A percentile compares a stretch with the other conserved stretches of the same genome.
Conservation (phyloP, 805 yeast species). For the Sugiyamaella mastotermitis region DNA sequence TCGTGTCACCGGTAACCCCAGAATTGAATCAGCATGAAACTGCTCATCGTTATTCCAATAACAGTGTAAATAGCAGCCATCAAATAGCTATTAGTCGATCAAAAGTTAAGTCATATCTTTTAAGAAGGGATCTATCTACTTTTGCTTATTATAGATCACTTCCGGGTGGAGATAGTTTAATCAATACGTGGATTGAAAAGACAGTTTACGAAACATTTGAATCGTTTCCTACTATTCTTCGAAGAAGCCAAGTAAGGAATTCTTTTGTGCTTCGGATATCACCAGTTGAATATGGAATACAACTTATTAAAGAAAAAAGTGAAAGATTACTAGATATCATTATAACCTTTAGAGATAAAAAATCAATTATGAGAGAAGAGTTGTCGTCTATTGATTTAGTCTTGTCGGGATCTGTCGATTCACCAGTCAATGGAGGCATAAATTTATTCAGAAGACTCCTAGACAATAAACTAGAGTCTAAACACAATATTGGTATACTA, state of each 20-base stretch:
- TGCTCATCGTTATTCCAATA: not conserved
- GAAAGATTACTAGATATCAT: conserved; percentile 68
- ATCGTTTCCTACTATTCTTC: conserved; percentile 84
- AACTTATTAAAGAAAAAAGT: conserved; percentile 59
- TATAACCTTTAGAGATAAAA: conserved; percentile 30
- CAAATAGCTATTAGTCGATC: too few relatives aligned
- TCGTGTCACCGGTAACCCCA: conserved; percentile 69
- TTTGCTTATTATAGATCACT: conserved; percentile 66
- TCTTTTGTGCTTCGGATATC: conserved; percentile 51
- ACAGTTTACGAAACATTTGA: conserved; percentile 67
- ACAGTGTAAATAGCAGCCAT: too few relatives aligned
- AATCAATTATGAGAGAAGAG: too few relatives aligned
- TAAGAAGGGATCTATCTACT: conserved; percentile 49
- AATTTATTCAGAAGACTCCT: conserved; percentile 67
- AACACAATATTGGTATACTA: conserved; percentile 64
- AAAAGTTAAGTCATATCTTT: not conserved
- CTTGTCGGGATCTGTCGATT: conserved; percentile 69
- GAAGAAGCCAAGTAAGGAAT: conserved; percentile 63
- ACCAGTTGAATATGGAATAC: conserved; percentile 79
- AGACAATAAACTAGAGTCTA: conserved; percentile 31
- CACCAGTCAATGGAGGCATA: conserved; percentile 92
- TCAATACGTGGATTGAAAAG: conserved; percentile 87
- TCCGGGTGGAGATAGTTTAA: conserved; percentile 60
- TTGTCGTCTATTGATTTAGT: conserved; percentile 25
- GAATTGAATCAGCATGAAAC: conserved; percentile 24